Evolutionary conservation across 2,329 filamentous ascomycete genomes (phyloP).

Genomic region (Aspergillus texensis): DNA sequence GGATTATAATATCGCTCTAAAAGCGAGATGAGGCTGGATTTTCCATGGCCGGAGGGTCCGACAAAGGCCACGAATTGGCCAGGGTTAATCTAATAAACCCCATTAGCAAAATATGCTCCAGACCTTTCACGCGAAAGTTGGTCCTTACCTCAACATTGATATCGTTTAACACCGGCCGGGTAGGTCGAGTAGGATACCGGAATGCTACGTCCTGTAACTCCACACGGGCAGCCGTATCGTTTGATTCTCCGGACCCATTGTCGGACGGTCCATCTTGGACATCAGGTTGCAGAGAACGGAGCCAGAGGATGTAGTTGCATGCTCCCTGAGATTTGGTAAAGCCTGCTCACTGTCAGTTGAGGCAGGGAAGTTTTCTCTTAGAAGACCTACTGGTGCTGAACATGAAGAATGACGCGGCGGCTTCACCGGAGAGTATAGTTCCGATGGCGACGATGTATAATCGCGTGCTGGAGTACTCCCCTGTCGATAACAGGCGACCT

Average conservation of each 20-base stretch:
- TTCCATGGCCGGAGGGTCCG: conserved; percentile 61
- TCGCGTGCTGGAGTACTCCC: conserved; percentile 51
- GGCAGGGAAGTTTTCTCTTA: not conserved
- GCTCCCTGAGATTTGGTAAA: conserved; percentile 5
- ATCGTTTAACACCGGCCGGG: conserved; percentile 58
- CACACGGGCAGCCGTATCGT: not conserved
- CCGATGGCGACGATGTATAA: conserved; percentile 67
- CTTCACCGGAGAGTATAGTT: conserved; percentile 67
- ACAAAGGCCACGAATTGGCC: conserved; percentile 56
- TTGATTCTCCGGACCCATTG: not conserved
- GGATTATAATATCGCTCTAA: conserved; percentile 70
- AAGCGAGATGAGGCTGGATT: conserved; percentile 68
- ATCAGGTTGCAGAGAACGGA: conserved; percentile 5
- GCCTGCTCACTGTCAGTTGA: not conserved
- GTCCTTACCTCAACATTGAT: conserved; percentile 50
- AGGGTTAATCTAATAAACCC: conserved; percentile 38
- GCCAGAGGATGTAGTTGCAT: conserved; percentile 10
- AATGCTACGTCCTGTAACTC: conserved; percentile 64
- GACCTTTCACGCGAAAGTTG: not conserved
- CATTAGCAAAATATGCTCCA: too few species aligned
- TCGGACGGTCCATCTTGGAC: not conserved
- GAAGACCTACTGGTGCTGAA: conserved; percentile 59
- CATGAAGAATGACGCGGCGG: conserved; percentile 67
- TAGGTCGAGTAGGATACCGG: conserved; percentile 66
- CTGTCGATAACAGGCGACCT: conserved; percentile 58